phyloP scores from a whole-genome alignment of 2,329 filamentous ascomycete genomes.

The Penicillium sp. region DNA sequence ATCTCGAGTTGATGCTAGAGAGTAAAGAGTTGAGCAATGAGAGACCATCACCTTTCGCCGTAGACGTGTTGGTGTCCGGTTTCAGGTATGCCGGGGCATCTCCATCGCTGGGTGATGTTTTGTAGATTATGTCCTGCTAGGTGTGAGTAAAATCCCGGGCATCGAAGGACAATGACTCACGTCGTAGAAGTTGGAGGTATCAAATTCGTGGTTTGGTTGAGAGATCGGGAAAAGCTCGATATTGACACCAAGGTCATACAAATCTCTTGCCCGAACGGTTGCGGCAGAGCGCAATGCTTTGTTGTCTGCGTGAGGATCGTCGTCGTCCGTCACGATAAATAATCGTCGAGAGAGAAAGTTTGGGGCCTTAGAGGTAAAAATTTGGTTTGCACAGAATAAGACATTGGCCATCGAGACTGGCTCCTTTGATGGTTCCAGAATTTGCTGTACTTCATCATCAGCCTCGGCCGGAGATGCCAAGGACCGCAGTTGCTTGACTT shows the following conservation, averaged over 20 bases:
- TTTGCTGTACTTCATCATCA: slow-evolving; percentile 65
- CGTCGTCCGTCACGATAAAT: slow-evolving; percentile 96
- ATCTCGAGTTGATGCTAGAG: slow-evolving; percentile 86
- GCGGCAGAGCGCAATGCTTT: slow-evolving; percentile 73
- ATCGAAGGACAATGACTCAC: slow-evolving; percentile 49
- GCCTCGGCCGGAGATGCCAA: slow-evolving; percentile 75
- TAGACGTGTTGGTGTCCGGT: slow-evolving; percentile 53
- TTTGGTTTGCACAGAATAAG: slow-evolving; percentile 91
- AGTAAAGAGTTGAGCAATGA: slow-evolving; percentile 75
- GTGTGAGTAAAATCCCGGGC: slow-evolving; percentile 9
- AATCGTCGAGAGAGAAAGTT: slow-evolving; percentile 90
- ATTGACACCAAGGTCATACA: slow-evolving; percentile 87
- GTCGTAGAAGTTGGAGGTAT: slow-evolving; percentile 86
- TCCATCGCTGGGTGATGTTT: slow-evolving; percentile 66
- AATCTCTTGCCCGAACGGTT: slow-evolving; percentile 83
- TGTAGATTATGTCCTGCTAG: slow-evolving; percentile 82
- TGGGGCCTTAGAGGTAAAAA: slow-evolving; percentile 90
- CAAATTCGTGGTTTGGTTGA: slow-evolving; percentile 67
- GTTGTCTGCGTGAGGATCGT: slow-evolving; percentile 73
- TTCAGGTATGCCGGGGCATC: slow-evolving; percentile 61
- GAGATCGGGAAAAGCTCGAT: slow-evolving; percentile 94
- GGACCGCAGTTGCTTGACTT: slow-evolving; percentile 75
- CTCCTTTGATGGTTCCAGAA: slow-evolving; percentile 69
- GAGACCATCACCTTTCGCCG: slow-evolving; percentile 71
- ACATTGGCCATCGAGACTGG: slow-evolving; percentile 80